Conservation (phyloP, 345 rosid genomes). For the Conringia planisiliqua region DNA sequence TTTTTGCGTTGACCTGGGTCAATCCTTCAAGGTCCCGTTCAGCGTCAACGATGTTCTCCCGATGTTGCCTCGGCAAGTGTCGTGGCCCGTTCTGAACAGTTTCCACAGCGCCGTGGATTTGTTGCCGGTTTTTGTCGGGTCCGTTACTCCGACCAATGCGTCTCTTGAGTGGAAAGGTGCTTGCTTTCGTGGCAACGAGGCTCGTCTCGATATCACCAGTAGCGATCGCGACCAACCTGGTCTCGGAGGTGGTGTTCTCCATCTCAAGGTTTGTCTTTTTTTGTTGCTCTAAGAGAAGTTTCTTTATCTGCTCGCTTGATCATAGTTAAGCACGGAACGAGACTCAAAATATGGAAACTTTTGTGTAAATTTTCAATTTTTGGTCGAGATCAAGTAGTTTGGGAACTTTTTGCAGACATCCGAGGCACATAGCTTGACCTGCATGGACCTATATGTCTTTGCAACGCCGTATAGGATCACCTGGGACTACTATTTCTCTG, state of each 20-base stretch:
- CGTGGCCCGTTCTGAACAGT: slow-evolving; percentile 87
- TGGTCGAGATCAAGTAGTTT: not conserved
- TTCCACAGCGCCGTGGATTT: slow-evolving; percentile 87
- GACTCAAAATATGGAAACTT: not conserved
- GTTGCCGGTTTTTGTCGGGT: slow-evolving; percentile 79
- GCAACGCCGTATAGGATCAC: slow-evolving; percentile 96
- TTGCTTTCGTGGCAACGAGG: slow-evolving; percentile 84
- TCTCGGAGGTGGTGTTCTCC: slow-evolving; percentile 82
- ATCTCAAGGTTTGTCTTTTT: slow-evolving; percentile 53
- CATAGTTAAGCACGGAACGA: not conserved
- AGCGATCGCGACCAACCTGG: slow-evolving; percentile 55
- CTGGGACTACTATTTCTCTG: slow-evolving; percentile 94
- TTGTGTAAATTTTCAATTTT: not conserved
- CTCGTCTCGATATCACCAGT: slow-evolving; percentile 58
- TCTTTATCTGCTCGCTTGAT: not conserved
- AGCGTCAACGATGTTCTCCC: slow-evolving; percentile 80
- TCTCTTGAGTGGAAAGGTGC: slow-evolving; percentile 85
- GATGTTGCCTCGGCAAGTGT: slow-evolving; percentile 73
- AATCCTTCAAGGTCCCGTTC: slow-evolving; percentile 67
- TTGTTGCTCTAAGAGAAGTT: too few species aligned
- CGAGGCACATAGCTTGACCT: slow-evolving; percentile 87
- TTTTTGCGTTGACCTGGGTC: slow-evolving; percentile 31
- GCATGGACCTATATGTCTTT: slow-evolving; percentile 95
- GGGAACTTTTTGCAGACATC: slow-evolving; percentile 54
- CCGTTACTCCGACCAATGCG: slow-evolving; percentile 57